Evolutionary conservation across 1,284 basidiomycete species (phyloP), one percentile per base, ranked within the genome.

Genomic region (Agroathelia rolfsii): DNA sequence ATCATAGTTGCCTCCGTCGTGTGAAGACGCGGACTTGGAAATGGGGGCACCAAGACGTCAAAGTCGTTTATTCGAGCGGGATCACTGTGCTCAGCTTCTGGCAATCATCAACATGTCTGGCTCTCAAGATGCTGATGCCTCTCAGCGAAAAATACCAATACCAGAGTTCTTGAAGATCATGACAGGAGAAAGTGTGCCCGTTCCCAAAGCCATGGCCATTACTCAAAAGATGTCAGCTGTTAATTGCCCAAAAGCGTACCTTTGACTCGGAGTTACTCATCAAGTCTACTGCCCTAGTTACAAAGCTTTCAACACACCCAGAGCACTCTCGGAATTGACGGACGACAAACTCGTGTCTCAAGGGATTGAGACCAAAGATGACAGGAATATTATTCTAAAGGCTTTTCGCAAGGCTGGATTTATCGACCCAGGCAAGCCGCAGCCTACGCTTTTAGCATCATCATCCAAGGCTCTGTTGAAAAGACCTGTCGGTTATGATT

Each of bases 161-260:
- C 78, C 78, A 9, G 64, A 66, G 16, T 92, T 85, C 56, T 61
- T 93, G 9, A 81, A 86, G 52, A 45, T 83, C 8, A 59, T 90
- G 8, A 75, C 79, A 2, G 60, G 55, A 27, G 70, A 73, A 39
- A 67, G 69, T 39, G 61, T 89, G 1, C 61, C 80, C 3, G 69
- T 85, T 47, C 52, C 70, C 27, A 76, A 78, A 38, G 86, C 87
- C 1, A 92, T 94, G 71, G 55, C 60, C 3, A 55, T 85, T 20
- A 76, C 87, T 25, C 69, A 72, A 28, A 87, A 86, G 64, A 70
- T 88, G 85, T 90, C 35, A 44, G 74, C 59, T 41, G 30, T 27
- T 28, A 30, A 39, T 22, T 24, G 35, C 28, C 11, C 31, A 45
- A 15, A 26, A 28, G 30, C 28, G 11, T 20, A 34, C 22, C 34